Base-by-base conservation (phyloP, 345 rosid species). In the Camelina sativa region DNA sequence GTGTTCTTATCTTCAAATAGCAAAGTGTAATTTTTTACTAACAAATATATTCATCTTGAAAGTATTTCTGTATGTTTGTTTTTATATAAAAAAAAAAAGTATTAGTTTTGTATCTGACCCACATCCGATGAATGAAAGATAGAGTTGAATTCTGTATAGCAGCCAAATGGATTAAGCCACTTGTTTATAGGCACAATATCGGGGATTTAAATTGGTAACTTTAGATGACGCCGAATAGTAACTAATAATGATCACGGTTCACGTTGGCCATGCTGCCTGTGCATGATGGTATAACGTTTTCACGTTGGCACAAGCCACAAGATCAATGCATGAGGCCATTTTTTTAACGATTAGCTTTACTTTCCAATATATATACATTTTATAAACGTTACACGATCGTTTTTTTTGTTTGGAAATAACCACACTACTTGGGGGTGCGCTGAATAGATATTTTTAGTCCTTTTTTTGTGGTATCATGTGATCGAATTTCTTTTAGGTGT, bases 311-410 rank as follows among this genome's bases (percentile, higher is more conserved):
- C 30, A 28, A 28, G 30, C 30, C 30, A 62, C 76, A 62, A 22
- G 62, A 62, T 72, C 54, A 72, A 62, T 44, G 61, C 61, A 38
- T 52, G 69, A 8, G 69, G 69, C 38, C 54, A 44, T 16, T 44
- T 58, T 9, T 47, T 70, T 20, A 57, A 19, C 58, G 54, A 28
- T 43, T 16, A 20, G 41, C 46, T 58, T 58, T 8, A 17, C 8
- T 17, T 59, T 15, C 7, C 48, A 44, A 6, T 15, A 15, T 6
- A 15, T 6, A 44, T 44, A 15, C 17, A 44, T 15, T 44, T 44
- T 6, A 2, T 46, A 46, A 6, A 46, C 9, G 51, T 46, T 46
- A 46, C 51, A 46, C 19, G 20, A 30, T 57, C 22, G 13, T 0
- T 25, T 54, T 54, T 25, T 12, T 1, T 16, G 12, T 59, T 17